Conservation (phyloP, 2,329 filamentous ascomycete species). For the Pseudogymnoascus sp. region DNA sequence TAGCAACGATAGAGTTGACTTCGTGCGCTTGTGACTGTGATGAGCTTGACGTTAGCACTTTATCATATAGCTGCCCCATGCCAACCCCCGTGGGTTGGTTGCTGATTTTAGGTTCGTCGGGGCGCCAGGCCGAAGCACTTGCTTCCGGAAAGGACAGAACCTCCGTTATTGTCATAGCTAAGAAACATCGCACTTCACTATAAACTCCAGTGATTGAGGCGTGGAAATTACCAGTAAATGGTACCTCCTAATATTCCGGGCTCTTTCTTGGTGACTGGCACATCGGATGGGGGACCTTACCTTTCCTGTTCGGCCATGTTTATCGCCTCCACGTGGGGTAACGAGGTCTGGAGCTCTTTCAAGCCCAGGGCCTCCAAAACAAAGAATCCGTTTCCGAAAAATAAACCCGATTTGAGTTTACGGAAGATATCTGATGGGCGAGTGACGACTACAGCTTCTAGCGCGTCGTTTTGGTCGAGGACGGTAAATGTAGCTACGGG, state of each 20-base stretch:
- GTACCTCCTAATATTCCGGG: background rate
- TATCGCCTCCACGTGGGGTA: slow-evolving; percentile 6
- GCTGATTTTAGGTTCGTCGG: background rate
- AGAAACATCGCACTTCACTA: background rate
- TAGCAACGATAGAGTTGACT: slow-evolving; percentile 45
- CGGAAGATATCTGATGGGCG: background rate
- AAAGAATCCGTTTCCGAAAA: background rate
- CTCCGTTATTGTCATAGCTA: background rate
- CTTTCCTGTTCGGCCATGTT: background rate
- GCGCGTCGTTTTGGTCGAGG: background rate
- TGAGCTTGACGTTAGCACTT: slow-evolving; percentile 1
- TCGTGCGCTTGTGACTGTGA: slow-evolving; percentile 40
- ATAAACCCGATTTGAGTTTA: background rate
- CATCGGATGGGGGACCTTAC: background rate
- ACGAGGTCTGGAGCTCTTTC: background rate
- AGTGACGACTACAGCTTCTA: background rate
- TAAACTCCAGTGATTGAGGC: background rate
- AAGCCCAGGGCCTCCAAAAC: background rate
- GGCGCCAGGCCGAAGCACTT: background rate
- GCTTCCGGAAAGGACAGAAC: slow-evolving; percentile 2
- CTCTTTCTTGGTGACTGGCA: background rate
- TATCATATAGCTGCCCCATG: background rate
- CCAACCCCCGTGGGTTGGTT: background rate
- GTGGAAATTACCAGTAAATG: background rate
- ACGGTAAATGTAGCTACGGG: background rate